Base-by-base conservation (phyloP, 2,329 filamentous ascomycete genomes). In the Fusarium anguioides region DNA sequence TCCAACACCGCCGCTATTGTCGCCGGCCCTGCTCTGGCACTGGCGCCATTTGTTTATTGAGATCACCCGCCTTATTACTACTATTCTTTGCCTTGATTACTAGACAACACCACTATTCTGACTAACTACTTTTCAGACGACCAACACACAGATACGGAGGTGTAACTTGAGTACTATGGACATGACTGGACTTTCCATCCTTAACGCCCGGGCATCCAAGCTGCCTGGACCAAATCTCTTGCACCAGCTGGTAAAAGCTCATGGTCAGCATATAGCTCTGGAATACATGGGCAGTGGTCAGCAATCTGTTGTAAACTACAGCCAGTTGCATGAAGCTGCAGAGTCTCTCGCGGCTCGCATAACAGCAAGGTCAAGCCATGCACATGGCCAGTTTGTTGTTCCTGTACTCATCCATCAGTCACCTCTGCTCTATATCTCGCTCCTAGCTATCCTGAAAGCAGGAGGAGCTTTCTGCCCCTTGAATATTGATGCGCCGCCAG, bases 401-500 rank as follows among this genome's bases (percentile, higher is more conserved):
- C 94, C 94, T 0, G 80, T 97, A 4, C 83, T 97, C 20, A 78
- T 96, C 17, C 89, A 91, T 4, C 94, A 97, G 78, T 91, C 87
- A 15, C 87, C 90, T 11, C 84, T 89, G 44, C 83, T 97, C 23
- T 97, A 97, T 77, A 84, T 96, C 56, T 84, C 92, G 2, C 86
- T 92, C 64, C 77, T 97, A 41, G 93, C 90, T 5, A 87, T 95
- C 51, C 81, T 97, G 44, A 94, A 94, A 76, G 89, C 89, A 14
- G 94, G 94, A 8, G 92, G 87, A 33, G 93, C 93, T 0, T 97
- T 97, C 72, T 97, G 94, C 68, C 94, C 94, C 0, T 80, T 97
- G 55, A 91, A 91, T 62, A 83, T 92, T 46, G 94, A 97, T 77
- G 87, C 90, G 0, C 94, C 94, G 1, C 77, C 82, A 6, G 93